These are phyloP conservation scores for Chrysoporthe cubensis DNA, from an alignment of 2,329 filamentous ascomycete genomes.

Conservation along the genomic window DNA sequence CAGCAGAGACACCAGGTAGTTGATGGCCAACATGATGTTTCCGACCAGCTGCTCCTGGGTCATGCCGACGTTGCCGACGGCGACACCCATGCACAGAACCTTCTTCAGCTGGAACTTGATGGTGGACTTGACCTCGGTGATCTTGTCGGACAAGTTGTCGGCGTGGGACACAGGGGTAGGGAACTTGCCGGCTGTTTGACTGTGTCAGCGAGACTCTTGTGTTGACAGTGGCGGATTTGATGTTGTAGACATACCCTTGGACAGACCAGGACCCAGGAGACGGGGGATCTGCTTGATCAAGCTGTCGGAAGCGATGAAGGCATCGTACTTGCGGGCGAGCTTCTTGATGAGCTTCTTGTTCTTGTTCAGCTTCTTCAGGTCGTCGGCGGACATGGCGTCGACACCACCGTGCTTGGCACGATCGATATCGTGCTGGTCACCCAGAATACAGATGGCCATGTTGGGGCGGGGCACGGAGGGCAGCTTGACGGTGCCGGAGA, in stretches of 20 bases:
- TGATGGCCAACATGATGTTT: constrained; percentile 99
- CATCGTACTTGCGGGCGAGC: constrained; percentile 99
- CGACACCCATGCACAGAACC: constrained; percentile 99
- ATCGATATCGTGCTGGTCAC: constrained; percentile 95
- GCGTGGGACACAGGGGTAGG: constrained; percentile 96
- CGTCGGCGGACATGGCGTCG: constrained; percentile 97
- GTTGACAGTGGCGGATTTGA: neutral
- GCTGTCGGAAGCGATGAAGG: constrained; percentile 94
- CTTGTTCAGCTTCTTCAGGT: constrained; percentile 99
- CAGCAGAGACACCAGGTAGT: constrained; percentile 98
- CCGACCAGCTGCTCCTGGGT: constrained; percentile 90
- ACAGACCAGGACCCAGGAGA: constrained; percentile 98
- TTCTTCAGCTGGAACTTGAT: constrained; percentile 99
- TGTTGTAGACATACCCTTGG: constrained; percentile 68
- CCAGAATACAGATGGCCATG: constrained; percentile 82
- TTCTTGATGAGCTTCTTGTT: constrained; percentile 99
- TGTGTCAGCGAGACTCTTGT: neutral
- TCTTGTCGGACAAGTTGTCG: constrained; percentile 92
- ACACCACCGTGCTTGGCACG: constrained; percentile 99
- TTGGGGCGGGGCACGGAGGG: constrained; percentile 87
- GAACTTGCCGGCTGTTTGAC: constrained; percentile 89
- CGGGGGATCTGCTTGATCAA: constrained; percentile 99
- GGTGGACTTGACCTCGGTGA: constrained; percentile 99
- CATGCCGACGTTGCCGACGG: constrained; percentile 98
- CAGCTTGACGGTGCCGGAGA: constrained; percentile 98